Evolutionary conservation across 2,329 filamentous ascomycete species (phyloP).

Genomic region (Arthroderma sp.): DNA sequence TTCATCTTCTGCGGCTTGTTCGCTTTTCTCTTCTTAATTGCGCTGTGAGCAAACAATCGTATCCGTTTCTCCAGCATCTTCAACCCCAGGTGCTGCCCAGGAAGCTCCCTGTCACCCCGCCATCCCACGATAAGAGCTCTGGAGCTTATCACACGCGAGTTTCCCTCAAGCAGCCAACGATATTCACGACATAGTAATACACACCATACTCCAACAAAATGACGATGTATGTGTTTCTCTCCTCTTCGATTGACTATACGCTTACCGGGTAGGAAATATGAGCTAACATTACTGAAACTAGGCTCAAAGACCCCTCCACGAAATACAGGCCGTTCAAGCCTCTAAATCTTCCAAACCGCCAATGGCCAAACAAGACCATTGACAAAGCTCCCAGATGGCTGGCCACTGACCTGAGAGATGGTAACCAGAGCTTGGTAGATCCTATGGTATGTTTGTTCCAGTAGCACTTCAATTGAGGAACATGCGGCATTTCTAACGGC

Average conservation of each 20-base stretch:
- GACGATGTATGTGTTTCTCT: slow-evolving; percentile 11
- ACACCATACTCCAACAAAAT: slow-evolving; percentile 5
- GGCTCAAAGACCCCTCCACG: slow-evolving; percentile 37
- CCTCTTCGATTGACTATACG: too few species aligned
- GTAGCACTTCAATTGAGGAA: not conserved
- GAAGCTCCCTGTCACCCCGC: too few species aligned
- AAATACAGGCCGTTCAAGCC: slow-evolving; percentile 37
- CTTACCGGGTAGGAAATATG: too few species aligned
- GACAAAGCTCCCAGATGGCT: slow-evolving; percentile 84
- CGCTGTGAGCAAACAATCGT: too few species aligned
- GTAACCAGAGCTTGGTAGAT: slow-evolving; percentile 84
- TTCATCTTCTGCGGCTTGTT: too few species aligned
- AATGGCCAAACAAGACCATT: slow-evolving; percentile 73
- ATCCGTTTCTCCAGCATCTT: too few species aligned
- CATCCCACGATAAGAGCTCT: too few species aligned
- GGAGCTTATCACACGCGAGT: too few species aligned
- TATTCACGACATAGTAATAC: too few species aligned
- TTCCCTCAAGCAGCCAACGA: too few species aligned
- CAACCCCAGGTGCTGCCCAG: too few species aligned
- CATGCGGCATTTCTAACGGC: not conserved
- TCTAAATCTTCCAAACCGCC: slow-evolving; percentile 36
- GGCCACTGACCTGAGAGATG: slow-evolving; percentile 76
- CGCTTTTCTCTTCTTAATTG: too few species aligned
- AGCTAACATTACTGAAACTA: slow-evolving; percentile 8
- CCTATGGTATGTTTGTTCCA: slow-evolving; percentile 57